phyloP scores from a whole-genome alignment of 164 flowering plant genomes.

The Magnolia sinica region DNA sequence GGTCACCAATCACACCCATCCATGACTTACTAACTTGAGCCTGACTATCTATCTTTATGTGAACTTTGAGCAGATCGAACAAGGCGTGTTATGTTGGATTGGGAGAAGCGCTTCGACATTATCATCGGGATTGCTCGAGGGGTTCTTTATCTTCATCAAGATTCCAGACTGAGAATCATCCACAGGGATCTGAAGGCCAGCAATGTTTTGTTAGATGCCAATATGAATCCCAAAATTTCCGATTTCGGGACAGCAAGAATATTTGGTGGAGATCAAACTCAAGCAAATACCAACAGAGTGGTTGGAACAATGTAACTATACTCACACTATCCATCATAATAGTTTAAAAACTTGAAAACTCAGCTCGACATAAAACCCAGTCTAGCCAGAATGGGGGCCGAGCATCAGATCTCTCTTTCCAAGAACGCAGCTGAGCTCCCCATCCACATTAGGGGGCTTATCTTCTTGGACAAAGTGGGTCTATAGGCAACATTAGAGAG shows the following conservation, averaged over 20 bases:
- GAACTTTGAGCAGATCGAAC: conserved; percentile 31
- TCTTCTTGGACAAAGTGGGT: too few relatives aligned
- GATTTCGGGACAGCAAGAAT: conserved; percentile 82
- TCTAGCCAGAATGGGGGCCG: too few relatives aligned
- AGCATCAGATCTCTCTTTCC: too few relatives aligned
- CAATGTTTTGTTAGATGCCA: conserved; percentile 66
- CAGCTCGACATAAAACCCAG: too few relatives aligned
- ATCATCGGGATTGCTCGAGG: conserved; percentile 81
- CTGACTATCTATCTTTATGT: background rate
- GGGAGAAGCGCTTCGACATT: conserved; percentile 56
- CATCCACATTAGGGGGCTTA: too few relatives aligned
- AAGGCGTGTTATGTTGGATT: conserved; percentile 40
- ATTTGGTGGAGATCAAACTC: conserved; percentile 23
- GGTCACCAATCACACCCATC: too few relatives aligned
- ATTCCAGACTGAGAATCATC: conserved; percentile 69
- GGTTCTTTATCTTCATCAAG: conserved; percentile 75
- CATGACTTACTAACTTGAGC: too few relatives aligned
- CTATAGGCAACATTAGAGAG: too few relatives aligned
- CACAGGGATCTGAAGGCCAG: conserved; percentile 80
- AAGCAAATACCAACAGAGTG: conserved; percentile 27
- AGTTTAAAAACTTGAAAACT: background rate
- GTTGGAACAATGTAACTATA: conserved; percentile 33
- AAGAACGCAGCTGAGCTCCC: too few relatives aligned
- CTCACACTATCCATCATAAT: background rate
- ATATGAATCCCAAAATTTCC: conserved; percentile 80